These are phyloP conservation scores for Ogataea henricii DNA, from an alignment of 805 yeast species.

Conservation along the genomic window DNA sequence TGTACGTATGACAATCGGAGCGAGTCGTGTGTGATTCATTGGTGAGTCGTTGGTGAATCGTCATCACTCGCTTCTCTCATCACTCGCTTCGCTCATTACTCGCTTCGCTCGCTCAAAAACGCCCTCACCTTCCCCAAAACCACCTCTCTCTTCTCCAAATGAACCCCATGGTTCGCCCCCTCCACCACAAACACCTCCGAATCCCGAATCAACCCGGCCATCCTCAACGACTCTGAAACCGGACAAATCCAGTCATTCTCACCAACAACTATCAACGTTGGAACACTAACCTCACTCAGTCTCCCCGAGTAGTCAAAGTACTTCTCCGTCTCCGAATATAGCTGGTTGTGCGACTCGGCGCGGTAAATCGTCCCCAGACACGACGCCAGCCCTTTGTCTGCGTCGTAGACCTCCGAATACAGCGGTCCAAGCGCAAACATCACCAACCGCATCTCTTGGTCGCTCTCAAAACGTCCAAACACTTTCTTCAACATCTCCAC, in stretches of 20 bases:
- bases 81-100: neutral
- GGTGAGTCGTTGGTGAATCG: too few relatives aligned
- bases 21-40: too few relatives aligned
- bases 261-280: slow-evolving; percentile 26
- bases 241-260: slow-evolving; percentile 31
- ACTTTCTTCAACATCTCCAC: slow-evolving; percentile 25
- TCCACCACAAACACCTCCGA: slow-evolving; percentile 19
- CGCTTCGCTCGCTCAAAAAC: slow-evolving; percentile 5
- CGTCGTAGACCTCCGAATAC: slow-evolving; percentile 25
- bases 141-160: slow-evolving; percentile 19
- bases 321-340: slow-evolving; percentile 28
- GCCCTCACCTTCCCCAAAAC: slow-evolving; percentile 13
- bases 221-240: slow-evolving; percentile 18
- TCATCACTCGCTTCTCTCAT: neutral
- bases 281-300: slow-evolving; percentile 16
- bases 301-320: slow-evolving; percentile 24
- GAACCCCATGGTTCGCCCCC: slow-evolving; percentile 28
- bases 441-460: slow-evolving; percentile 26
- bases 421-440: slow-evolving; percentile 30
- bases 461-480: slow-evolving; percentile 27
- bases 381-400: slow-evolving; percentile 20
- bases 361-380: slow-evolving; percentile 21
- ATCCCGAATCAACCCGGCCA: slow-evolving; percentile 17
- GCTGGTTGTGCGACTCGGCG: slow-evolving; percentile 25
- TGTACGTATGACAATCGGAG: too few relatives aligned